phyloP scores from a whole-genome alignment of 331 rosid species.

The Rhamnella rubrinervis region DNA sequence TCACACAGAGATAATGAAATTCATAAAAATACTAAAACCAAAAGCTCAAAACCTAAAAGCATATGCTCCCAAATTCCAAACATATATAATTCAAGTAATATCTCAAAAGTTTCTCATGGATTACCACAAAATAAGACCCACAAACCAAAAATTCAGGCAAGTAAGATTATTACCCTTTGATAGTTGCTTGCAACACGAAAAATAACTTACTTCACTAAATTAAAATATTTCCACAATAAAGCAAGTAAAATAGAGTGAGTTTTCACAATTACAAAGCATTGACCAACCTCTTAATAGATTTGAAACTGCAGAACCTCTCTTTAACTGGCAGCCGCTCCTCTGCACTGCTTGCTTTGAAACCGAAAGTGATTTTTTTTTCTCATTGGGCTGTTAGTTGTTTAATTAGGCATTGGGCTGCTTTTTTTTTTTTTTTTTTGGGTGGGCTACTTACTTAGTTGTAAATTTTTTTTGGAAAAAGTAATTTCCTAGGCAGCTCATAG shows the following conservation, averaged over 20 bases:
- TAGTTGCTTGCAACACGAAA: background rate
- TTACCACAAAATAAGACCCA: background rate
- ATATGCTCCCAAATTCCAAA: background rate
- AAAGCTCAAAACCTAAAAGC: background rate
- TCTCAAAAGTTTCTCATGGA: background rate
- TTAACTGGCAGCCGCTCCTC: too few species aligned
- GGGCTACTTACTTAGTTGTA: too few species aligned
- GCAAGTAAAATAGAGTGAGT: background rate
- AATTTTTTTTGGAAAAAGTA: too few species aligned
- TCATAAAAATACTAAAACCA: background rate
- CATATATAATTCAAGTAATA: background rate
- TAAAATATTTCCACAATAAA: conserved; percentile 9
- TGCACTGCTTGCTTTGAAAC: too few species aligned
- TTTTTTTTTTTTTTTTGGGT: too few species aligned
- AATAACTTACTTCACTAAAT: background rate
- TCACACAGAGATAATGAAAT: background rate
- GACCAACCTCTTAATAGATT: conserved; percentile 50
- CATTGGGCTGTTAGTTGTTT: too few species aligned
- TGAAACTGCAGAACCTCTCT: background rate
- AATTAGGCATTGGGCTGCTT: too few species aligned
- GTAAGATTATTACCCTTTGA: background rate
- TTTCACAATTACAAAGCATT: background rate
- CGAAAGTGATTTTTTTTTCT: too few species aligned
- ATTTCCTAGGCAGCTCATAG: too few species aligned
- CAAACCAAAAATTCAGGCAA: background rate